These are phyloP conservation scores for Vitis amurensis DNA, from an alignment of 164 flowering plant species.

Conservation along the genomic window DNA sequence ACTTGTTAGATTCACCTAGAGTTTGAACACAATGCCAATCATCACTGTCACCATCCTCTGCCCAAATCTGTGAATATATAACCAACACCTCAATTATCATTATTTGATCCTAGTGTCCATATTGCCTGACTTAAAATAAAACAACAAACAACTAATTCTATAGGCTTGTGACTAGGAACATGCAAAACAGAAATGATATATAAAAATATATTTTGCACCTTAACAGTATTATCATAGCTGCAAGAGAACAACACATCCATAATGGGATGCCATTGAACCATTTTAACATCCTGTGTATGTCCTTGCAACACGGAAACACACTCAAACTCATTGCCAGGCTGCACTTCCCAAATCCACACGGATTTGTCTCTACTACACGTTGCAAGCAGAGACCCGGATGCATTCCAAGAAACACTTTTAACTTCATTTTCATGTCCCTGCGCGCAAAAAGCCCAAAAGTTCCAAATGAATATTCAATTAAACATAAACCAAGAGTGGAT, in stretches of 20 bases:
- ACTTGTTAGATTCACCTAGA: slow-evolving; percentile 76
- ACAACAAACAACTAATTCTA: not conserved
- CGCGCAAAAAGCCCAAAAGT: slow-evolving; percentile 1
- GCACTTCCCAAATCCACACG: slow-evolving; percentile 96
- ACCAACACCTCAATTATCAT: slow-evolving; percentile 6
- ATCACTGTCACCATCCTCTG: slow-evolving; percentile 76
- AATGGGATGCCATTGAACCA: slow-evolving; percentile 94
- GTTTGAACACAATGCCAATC: slow-evolving; percentile 97
- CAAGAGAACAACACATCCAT: slow-evolving; percentile 83
- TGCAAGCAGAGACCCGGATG: slow-evolving; percentile 84
- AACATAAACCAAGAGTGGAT: not conserved
- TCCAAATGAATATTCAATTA: too few species aligned
- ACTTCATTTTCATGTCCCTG: slow-evolving; percentile 99
- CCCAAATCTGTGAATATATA: slow-evolving; percentile 66
- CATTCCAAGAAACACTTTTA: slow-evolving; percentile 91
- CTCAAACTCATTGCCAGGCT: slow-evolving; percentile 85
- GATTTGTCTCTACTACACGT: slow-evolving; percentile 94
- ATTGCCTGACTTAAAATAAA: not conserved
- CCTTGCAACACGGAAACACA: slow-evolving; percentile 90
- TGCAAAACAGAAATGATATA: not conserved
- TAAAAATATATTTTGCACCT: slow-evolving; percentile 41
- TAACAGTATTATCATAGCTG: slow-evolving; percentile 86
- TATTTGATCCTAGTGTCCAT: not conserved
- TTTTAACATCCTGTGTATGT: slow-evolving; percentile 96
- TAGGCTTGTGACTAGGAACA: not conserved